phyloP scores from a whole-genome alignment of 768 basidiomycete genomes.

The Rhodotorula graminis region DNA sequence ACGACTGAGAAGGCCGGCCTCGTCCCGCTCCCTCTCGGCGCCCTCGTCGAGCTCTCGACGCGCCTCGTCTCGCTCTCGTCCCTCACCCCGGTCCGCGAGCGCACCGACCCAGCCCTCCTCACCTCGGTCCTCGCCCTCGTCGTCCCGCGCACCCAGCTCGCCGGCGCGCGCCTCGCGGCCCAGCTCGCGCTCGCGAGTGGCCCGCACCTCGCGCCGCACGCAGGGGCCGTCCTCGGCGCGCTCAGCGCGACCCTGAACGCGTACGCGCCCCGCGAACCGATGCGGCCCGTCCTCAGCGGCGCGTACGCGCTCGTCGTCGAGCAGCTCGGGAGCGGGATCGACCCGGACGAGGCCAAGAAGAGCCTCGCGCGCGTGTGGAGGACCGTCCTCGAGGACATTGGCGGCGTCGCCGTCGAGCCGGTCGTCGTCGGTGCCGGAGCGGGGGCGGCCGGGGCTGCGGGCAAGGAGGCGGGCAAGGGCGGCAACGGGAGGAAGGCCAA shows the following conservation, averaged over 20 bases:
- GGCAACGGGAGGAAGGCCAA: conserved; percentile 29
- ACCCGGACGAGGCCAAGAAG: conserved; percentile 35
- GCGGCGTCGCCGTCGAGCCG: conserved; percentile 31
- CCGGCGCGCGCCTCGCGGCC: conserved; percentile 23
- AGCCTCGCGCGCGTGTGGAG: conserved; percentile 35
- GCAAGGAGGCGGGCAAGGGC: background rate
- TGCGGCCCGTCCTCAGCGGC: conserved; percentile 23
- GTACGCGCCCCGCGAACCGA: conserved; percentile 25
- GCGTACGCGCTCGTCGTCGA: conserved; percentile 25
- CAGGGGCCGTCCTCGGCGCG: conserved; percentile 2
- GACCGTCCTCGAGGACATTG: conserved; percentile 32
- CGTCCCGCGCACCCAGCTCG: conserved; percentile 22
- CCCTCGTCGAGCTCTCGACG: conserved; percentile 25
- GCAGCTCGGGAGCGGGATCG: conserved; percentile 15
- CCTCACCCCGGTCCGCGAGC: conserved; percentile 24
- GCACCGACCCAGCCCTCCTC: conserved; percentile 19
- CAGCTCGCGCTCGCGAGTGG: conserved; percentile 11
- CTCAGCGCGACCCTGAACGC: conserved; percentile 16
- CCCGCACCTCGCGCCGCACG: conserved; percentile 8
- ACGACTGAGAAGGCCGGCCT: conserved; percentile 26
- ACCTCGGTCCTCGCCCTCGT: background rate
- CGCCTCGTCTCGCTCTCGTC: conserved; percentile 22
- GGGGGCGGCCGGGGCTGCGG: background rate
- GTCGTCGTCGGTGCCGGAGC: background rate
- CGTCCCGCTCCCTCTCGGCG: conserved; percentile 29